These are phyloP conservation scores for Akanthomyces muscarius DNA, from an alignment of 2,329 filamentous ascomycete species.

Conservation along the genomic window DNA sequence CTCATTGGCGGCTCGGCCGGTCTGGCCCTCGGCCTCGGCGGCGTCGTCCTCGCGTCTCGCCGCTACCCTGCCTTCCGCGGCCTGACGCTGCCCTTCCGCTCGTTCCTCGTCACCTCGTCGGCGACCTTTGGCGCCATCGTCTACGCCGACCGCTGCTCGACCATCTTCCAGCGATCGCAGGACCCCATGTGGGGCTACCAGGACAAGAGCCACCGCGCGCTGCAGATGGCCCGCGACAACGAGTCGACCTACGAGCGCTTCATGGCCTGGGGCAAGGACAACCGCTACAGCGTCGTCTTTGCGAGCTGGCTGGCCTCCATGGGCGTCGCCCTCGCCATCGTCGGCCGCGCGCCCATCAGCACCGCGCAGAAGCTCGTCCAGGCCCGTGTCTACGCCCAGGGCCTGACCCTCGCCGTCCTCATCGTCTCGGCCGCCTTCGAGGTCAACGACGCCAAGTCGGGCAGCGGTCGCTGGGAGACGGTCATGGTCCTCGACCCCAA, in stretches of 20 bases:
- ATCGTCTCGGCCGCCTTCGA: constrained; percentile 81
- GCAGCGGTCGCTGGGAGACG: constrained; percentile 78
- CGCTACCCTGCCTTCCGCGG: constrained; percentile 74
- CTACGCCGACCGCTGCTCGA: constrained; percentile 68
- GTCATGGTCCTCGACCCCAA: constrained; percentile 75
- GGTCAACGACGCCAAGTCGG: constrained; percentile 69
- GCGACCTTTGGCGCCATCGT: constrained; percentile 87
- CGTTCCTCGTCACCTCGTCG: constrained; percentile 80
- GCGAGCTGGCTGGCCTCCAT: constrained; percentile 78
- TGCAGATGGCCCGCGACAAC: constrained; percentile 51
- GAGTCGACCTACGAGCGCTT: constrained; percentile 57
- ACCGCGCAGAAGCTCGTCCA: constrained; percentile 86
- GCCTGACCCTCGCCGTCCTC: constrained; percentile 78
- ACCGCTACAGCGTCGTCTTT: constrained; percentile 85
- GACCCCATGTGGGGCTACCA: constrained; percentile 66
- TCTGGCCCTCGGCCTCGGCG: constrained; percentile 60
- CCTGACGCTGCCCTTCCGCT: constrained; percentile 83
- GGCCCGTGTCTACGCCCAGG: constrained; percentile 91
- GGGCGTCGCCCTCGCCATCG: constrained; percentile 67
- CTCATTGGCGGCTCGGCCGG: constrained; percentile 67
- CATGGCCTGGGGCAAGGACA: constrained; percentile 69
- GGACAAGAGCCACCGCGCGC: constrained; percentile 56
- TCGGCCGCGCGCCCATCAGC: constrained; percentile 71
- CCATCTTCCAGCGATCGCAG: constrained; percentile 62
- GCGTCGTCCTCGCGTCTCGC: constrained; percentile 62